phyloP scores from a whole-genome alignment of 768 basidiomycete genomes.

The Leccinum olivaceopallidum region DNA sequence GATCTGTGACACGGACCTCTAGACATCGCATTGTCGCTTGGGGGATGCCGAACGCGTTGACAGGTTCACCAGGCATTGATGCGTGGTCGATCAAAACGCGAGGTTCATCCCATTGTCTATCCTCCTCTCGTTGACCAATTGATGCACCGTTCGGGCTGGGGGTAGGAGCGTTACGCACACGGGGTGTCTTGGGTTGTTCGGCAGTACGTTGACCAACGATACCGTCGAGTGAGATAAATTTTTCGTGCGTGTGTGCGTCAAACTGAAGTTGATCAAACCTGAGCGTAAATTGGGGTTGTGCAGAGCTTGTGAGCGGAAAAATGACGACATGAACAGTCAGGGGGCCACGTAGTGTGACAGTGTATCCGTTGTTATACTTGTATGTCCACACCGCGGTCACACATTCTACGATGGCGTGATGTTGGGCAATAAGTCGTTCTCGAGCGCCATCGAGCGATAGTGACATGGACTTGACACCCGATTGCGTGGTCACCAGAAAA shows the following conservation, averaged over 20 bases:
- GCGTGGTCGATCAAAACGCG: constrained; percentile 58
- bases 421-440: constrained; percentile 57
- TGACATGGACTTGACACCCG: constrained; percentile 82
- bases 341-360: constrained; percentile 73
- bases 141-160: constrained; percentile 34
- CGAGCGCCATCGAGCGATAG: constrained; percentile 77
- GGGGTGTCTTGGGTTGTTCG: constrained; percentile 43
- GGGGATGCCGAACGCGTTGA: constrained; percentile 86
- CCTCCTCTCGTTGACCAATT: constrained; percentile 44
- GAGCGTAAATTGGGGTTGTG: constrained; percentile 37
- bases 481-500: constrained; percentile 81
- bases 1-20: constrained; percentile 49
- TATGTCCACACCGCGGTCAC: constrained; percentile 78
- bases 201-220: constrained; percentile 51
- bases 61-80: constrained; percentile 77
- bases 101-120: constrained; percentile 68
- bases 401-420: constrained; percentile 63
- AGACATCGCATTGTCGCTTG: constrained; percentile 89
- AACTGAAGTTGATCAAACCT: constrained; percentile 77
- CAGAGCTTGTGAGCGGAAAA: constrained; percentile 26
- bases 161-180: constrained; percentile 33
- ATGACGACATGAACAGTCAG: constrained; percentile 61
- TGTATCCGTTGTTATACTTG: constrained; percentile 77
- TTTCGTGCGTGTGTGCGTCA: constrained; percentile 71
- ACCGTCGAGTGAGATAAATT: constrained; percentile 66